Conservation (phyloP, 2,329 filamentous ascomycete species). For the Graphilbum sp. region DNA sequence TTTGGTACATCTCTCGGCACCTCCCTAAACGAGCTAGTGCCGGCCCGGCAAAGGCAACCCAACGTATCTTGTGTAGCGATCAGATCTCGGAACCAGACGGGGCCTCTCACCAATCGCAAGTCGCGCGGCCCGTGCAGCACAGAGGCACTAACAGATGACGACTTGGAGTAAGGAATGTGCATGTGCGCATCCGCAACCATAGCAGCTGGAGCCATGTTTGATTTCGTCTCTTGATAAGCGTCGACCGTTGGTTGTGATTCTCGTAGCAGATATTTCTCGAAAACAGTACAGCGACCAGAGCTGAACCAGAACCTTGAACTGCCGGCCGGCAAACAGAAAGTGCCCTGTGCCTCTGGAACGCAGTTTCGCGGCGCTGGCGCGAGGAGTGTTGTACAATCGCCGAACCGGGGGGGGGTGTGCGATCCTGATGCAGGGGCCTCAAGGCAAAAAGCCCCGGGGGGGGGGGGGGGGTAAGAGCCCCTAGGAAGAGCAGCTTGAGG, state of each 20-base stretch:
- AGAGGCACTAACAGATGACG: slow-evolving; percentile 31
- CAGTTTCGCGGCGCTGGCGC: too few relatives aligned
- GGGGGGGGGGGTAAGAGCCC: background rate
- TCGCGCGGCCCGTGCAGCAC: slow-evolving; percentile 41
- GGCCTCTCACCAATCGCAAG: slow-evolving; percentile 34
- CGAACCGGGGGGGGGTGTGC: too few relatives aligned
- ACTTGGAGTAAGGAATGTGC: slow-evolving; percentile 26
- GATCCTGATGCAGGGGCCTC: too few relatives aligned
- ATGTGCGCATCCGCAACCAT: slow-evolving; percentile 25
- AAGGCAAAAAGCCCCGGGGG: background rate
- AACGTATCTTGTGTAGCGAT: slow-evolving; percentile 15
- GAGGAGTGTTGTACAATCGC: too few relatives aligned
- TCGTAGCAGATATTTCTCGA: too few relatives aligned
- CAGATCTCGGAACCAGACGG: slow-evolving; percentile 9
- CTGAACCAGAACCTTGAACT: too few relatives aligned
- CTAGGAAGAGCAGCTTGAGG: background rate
- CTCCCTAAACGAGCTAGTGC: background rate
- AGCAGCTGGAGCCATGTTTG: slow-evolving; percentile 33
- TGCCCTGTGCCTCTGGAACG: too few relatives aligned
- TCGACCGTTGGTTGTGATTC: too few relatives aligned
- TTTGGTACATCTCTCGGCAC: too few relatives aligned
- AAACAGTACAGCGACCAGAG: too few relatives aligned
- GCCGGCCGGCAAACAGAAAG: too few relatives aligned
- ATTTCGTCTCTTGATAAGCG: background rate
- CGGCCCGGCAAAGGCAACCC: background rate